Conservation (phyloP, 2,329 filamentous ascomycete species). For the Bimuria novae-zelandiae region DNA sequence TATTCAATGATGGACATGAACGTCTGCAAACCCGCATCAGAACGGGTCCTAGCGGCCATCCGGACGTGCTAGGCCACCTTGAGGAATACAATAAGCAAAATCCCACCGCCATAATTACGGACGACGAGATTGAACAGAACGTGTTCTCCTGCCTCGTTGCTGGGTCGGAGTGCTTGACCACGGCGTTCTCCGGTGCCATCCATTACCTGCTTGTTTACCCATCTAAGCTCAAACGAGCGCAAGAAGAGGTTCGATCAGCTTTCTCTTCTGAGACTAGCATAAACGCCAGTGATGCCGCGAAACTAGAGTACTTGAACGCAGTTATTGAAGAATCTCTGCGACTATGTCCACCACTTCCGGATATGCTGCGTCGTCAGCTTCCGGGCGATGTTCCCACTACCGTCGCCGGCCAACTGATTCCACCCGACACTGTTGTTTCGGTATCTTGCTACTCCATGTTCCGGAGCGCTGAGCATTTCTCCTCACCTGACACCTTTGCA, state of each 20-base stretch:
- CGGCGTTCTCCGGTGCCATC: conserved; percentile 34
- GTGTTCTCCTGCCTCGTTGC: conserved; percentile 39
- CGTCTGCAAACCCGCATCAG: conserved; percentile 8
- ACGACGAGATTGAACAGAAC: conserved; percentile 36
- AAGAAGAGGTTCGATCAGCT: conserved; percentile 14
- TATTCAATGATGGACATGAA: conserved; percentile 14
- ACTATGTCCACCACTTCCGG: conserved; percentile 18
- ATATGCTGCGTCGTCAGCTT: conserved; percentile 18
- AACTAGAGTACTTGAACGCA: conserved; percentile 8
- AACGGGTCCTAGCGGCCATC: conserved; percentile 8
- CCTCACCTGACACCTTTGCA: not conserved
- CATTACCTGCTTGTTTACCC: conserved; percentile 28
- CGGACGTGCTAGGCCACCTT: conserved; percentile 21
- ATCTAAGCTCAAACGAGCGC: conserved; percentile 11
- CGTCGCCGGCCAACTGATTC: conserved; percentile 27
- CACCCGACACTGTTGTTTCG: not conserved
- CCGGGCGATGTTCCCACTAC: conserved; percentile 26
- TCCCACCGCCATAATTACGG: not conserved
- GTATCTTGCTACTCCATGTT: conserved; percentile 10
- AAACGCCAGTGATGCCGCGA: not conserved
- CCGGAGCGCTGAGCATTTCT: conserved; percentile 5
- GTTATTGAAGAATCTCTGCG: conserved; percentile 7
- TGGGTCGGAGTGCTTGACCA: conserved; percentile 45
- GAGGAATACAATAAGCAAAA: conserved; percentile 12
- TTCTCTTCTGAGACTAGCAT: conserved; percentile 16